Conservation (phyloP, 257 asterid species). For the Orobanche coerulescens region DNA sequence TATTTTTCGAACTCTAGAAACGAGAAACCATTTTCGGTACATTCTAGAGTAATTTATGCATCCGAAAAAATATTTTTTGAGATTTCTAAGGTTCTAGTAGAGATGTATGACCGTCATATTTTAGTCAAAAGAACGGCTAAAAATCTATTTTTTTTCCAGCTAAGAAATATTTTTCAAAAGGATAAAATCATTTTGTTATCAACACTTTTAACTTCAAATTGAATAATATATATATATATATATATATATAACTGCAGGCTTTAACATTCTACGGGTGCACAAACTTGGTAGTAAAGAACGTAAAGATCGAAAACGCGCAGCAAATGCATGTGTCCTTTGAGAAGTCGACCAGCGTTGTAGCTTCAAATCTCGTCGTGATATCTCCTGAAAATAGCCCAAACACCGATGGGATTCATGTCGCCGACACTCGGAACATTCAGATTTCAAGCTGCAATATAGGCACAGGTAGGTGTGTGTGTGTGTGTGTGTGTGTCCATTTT, state of each 20-base stretch:
- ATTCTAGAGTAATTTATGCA: too few relatives aligned
- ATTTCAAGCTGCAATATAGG: conserved; percentile 42
- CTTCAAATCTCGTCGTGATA: conserved; percentile 37
- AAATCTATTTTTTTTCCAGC: too few relatives aligned
- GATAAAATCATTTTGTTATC: too few relatives aligned
- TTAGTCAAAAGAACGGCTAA: too few relatives aligned
- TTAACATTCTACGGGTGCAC: conserved; percentile 54
- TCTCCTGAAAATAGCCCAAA: conserved; percentile 68
- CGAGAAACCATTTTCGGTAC: too few relatives aligned
- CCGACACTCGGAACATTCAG: conserved; percentile 41
- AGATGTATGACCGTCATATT: too few relatives aligned
- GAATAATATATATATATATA: too few relatives aligned
- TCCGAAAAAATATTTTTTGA: too few relatives aligned
- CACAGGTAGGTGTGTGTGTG: conserved; percentile 38
- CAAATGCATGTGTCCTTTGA: conserved; percentile 65
- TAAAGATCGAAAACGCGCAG: conserved; percentile 48
- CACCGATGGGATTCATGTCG: conserved; percentile 79
- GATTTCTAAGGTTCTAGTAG: too few relatives aligned
- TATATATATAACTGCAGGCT: conserved; percentile 37
- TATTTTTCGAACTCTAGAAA: too few relatives aligned
- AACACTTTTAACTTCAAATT: too few relatives aligned
- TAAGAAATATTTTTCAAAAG: too few relatives aligned
- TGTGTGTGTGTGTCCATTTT: not conserved
- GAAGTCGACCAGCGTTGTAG: conserved; percentile 37
- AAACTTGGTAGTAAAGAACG: conserved; percentile 40